Evolutionary conservation across 1,139 yeast genomes (phyloP).

Genomic region (Arxiozyma slooffiae): DNA sequence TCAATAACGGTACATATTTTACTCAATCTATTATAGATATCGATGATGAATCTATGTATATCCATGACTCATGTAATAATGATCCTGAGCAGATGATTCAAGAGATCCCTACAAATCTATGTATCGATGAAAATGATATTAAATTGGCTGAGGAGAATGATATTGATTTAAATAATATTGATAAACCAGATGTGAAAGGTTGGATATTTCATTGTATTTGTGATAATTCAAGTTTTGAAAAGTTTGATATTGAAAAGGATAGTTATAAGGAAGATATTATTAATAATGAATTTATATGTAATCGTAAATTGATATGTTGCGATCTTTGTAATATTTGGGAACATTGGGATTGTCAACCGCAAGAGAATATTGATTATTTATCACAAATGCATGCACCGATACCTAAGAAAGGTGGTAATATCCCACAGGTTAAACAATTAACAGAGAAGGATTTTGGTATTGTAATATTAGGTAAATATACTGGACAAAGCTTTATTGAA

Average conservation of each 20-base stretch:
- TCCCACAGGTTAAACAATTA: slow-evolving; percentile 6
- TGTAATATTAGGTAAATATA: slow-evolving; percentile 12
- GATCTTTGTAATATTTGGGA: slow-evolving; percentile 30
- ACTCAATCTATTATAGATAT: slow-evolving; percentile 3
- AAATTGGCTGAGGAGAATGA: slow-evolving; percentile 15
- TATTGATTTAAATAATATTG: slow-evolving; percentile 12
- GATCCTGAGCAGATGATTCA: background rate
- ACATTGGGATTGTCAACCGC: slow-evolving; percentile 26
- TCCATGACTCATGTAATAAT: background rate
- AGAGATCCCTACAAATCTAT: slow-evolving; percentile 25
- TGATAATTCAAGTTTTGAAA: slow-evolving; percentile 6
- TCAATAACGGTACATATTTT: slow-evolving; percentile 8
- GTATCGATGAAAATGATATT: slow-evolving; percentile 23
- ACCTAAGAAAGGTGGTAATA: slow-evolving; percentile 4
- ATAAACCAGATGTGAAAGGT: slow-evolving; percentile 18
- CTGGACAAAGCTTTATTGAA: background rate
- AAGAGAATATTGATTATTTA: slow-evolving; percentile 11
- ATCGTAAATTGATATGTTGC: slow-evolving; percentile 24
- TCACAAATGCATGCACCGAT: slow-evolving; percentile 8
- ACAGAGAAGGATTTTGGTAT: slow-evolving; percentile 16
- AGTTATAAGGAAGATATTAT: slow-evolving; percentile 23
- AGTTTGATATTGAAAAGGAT: slow-evolving; percentile 14
- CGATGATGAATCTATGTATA: slow-evolving; percentile 2
- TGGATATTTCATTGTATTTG: slow-evolving; percentile 30
- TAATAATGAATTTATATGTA: slow-evolving; percentile 4